Conservation (phyloP, 1,284 basidiomycete species). For the Rhodotorula sp. region DNA sequence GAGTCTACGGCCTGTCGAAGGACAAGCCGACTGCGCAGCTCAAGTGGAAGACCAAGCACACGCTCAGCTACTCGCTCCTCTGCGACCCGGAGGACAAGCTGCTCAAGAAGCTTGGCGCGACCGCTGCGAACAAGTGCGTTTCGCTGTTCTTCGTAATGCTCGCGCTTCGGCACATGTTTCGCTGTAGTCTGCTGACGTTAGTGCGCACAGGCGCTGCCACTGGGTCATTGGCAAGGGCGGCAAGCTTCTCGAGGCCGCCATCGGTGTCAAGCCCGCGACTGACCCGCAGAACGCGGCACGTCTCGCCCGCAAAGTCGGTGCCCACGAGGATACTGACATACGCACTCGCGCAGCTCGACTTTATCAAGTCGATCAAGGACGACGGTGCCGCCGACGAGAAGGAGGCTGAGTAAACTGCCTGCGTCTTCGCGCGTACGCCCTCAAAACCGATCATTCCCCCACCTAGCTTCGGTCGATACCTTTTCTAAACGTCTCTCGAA, state of each 20-base stretch:
- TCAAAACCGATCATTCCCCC: no score
- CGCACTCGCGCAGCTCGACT: background rate
- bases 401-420: background rate
- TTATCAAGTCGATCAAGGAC: conserved; percentile 18
- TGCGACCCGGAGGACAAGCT: conserved; percentile 80
- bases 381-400: conserved; percentile 1
- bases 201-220: conserved; percentile 61
- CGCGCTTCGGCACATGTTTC: background rate
- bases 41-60: conserved; percentile 60
- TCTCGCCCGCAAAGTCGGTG: conserved; percentile 1
- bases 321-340: background rate
- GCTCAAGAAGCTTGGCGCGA: conserved; percentile 78
- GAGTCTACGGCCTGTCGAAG: conserved; percentile 80
- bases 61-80: conserved; percentile 77
- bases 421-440: background rate
- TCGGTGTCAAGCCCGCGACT: conserved; percentile 78
- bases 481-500: background rate
- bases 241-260: conserved; percentile 73
- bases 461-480: background rate
- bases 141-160: no score
- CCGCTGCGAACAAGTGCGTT: conserved; percentile 54
- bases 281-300: conserved; percentile 48
- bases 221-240: conserved; percentile 88
- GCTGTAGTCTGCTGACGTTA: background rate
- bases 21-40: conserved; percentile 75